Evolutionary conservation across 208 protist species (phyloP).

Genomic region (Trypanosoma boissoni): DNA sequence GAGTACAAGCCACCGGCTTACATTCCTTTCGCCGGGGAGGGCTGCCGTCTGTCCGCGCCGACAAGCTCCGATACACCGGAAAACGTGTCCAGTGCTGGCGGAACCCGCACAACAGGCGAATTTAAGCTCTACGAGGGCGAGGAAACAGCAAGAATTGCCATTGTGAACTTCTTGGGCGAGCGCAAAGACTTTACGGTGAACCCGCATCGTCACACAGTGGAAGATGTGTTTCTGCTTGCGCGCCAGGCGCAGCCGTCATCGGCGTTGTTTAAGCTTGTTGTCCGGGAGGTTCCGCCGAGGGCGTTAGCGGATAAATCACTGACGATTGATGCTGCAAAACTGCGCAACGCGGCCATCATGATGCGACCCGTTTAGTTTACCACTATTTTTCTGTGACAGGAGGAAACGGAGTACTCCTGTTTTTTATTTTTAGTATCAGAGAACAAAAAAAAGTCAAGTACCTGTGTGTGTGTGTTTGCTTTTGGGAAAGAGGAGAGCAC

Average conservation of each 20-base stretch:
- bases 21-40: conserved; percentile 60
- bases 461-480: too few relatives aligned
- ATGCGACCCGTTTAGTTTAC: conserved; percentile 52
- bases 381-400: too few relatives aligned
- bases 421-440: too few relatives aligned
- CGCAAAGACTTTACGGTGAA: conserved; percentile 68
- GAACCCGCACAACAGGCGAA: conserved; percentile 14
- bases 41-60: conserved; percentile 33
- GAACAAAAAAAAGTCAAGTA: too few relatives aligned
- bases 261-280: conserved; percentile 44
- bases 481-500: too few relatives aligned
- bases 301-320: conserved; percentile 30
- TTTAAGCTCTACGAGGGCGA: conserved; percentile 42
- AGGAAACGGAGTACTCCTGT: too few relatives aligned
- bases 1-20: conserved; percentile 41
- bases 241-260: conserved; percentile 45
- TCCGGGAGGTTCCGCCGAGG: conserved; percentile 68
- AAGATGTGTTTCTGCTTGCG: conserved; percentile 65
- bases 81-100: not conserved
- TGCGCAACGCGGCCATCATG: conserved; percentile 53
- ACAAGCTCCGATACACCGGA: conserved; percentile 2
- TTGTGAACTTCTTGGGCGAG: conserved; percentile 63
- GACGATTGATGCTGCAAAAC: conserved; percentile 61
- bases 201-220: conserved; percentile 66
- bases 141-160: conserved; percentile 47